Evolutionary conservation across 1,139 yeast genomes (phyloP).

Genomic region (Yamadazyma oceani): DNA sequence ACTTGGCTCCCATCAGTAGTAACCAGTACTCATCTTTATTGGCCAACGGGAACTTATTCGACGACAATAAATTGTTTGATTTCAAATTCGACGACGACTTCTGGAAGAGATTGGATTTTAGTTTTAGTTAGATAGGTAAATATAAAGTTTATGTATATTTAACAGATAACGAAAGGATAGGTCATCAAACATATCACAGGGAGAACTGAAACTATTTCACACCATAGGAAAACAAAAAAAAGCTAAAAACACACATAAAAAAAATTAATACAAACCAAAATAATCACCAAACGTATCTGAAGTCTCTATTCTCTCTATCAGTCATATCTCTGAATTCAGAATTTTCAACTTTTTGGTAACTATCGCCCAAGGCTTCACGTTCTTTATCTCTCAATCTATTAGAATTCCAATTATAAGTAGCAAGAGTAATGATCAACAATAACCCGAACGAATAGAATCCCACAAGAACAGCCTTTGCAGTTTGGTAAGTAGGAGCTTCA

Average conservation of each 20-base stretch:
- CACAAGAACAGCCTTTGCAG: constrained; percentile 14
- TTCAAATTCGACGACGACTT: constrained; percentile 17
- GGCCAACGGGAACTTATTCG: constrained; percentile 3
- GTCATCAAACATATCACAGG: too few relatives aligned
- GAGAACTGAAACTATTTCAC: too few relatives aligned
- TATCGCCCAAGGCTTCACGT: constrained; percentile 18
- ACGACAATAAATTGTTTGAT: constrained; percentile 11
- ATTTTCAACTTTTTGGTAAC: constrained; percentile 12
- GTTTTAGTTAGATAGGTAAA: constrained; percentile 1
- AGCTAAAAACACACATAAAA: background rate
- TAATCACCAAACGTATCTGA: constrained; percentile 18
- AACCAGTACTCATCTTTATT: background rate
- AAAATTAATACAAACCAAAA: constrained; percentile 5
- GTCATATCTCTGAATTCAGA: constrained; percentile 16
- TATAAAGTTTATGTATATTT: too few relatives aligned
- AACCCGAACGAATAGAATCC: constrained; percentile 24
- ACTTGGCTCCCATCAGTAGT: background rate
- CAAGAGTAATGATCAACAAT: constrained; percentile 7
- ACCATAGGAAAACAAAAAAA: too few relatives aligned
- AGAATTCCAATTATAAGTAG: constrained; percentile 8
- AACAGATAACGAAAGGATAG: too few relatives aligned
- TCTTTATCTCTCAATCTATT: constrained; percentile 20
- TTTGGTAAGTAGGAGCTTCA: constrained; percentile 23
- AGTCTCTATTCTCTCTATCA: constrained; percentile 19
- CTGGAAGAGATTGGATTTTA: constrained; percentile 14